Evolutionary conservation across 805 yeast species (phyloP).

Genomic region (Metschnikowia hibisci): DNA sequence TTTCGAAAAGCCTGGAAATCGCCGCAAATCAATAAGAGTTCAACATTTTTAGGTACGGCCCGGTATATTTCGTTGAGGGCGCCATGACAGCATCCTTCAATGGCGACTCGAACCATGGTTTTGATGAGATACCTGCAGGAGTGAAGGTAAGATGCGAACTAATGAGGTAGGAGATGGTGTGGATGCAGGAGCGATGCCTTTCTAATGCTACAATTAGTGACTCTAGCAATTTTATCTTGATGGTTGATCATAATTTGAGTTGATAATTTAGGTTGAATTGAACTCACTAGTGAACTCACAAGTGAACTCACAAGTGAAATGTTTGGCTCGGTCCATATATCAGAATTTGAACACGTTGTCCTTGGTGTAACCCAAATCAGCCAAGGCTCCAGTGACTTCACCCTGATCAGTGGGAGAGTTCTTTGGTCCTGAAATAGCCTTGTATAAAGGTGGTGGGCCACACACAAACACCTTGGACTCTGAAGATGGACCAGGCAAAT

Average conservation of each 20-base stretch:
- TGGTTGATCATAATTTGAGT: too few relatives aligned
- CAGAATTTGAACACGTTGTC: slow-evolving; percentile 88
- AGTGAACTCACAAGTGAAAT: neutral
- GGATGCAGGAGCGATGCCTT: too few relatives aligned
- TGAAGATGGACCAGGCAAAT: slow-evolving; percentile 60
- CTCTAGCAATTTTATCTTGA: too few relatives aligned
- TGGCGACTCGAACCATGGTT: slow-evolving; percentile 45
- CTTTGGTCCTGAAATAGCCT: slow-evolving; percentile 83
- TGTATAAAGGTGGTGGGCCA: slow-evolving; percentile 92
- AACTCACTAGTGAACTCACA: too few relatives aligned
- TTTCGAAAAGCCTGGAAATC: slow-evolving; percentile 84
- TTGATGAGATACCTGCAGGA: too few relatives aligned
- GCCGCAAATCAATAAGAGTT: slow-evolving; percentile 71
- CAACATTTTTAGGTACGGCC: slow-evolving; percentile 17
- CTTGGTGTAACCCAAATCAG: slow-evolving; percentile 83
- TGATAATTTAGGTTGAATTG: too few relatives aligned
- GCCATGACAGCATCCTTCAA: slow-evolving; percentile 93
- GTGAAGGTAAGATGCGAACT: too few relatives aligned
- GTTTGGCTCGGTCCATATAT: neutral
- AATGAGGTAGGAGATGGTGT: too few relatives aligned
- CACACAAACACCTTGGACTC: slow-evolving; percentile 76
- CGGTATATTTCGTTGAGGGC: slow-evolving; percentile 58
- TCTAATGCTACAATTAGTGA: too few relatives aligned
- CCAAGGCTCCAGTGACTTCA: slow-evolving; percentile 81
- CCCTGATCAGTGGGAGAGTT: slow-evolving; percentile 90